phyloP scores from a whole-genome alignment of 2,329 filamentous ascomycete genomes.

The Penicillium expansum region DNA sequence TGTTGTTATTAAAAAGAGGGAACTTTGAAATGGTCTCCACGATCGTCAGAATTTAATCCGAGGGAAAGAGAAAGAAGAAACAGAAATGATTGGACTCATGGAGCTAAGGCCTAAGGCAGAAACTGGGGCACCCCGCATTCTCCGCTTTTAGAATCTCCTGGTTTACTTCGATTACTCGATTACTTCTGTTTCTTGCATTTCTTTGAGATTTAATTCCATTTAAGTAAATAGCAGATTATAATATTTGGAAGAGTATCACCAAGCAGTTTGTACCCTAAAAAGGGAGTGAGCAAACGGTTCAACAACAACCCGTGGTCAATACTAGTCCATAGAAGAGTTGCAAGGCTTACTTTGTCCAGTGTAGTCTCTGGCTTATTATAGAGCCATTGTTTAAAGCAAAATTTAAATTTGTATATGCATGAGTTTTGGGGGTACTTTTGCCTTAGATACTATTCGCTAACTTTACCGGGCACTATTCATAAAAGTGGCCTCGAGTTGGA shows the following conservation, averaged over 20 bases:
- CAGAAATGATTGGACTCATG: conserved; percentile 3
- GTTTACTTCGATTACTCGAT: background rate
- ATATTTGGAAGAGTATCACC: background rate
- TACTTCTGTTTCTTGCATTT: background rate
- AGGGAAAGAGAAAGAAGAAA: conserved; percentile 11
- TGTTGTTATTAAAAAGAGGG: background rate
- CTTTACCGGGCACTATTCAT: background rate
- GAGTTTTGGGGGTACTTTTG: background rate
- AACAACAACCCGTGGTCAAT: background rate
- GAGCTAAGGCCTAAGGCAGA: conserved; percentile 20
- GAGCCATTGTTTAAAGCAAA: background rate
- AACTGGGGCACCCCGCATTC: conserved; percentile 26
- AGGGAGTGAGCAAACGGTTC: background rate
- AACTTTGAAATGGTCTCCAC: background rate
- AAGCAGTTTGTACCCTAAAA: background rate
- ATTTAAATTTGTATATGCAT: background rate
- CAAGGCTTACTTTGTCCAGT: background rate
- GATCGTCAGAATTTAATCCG: conserved; percentile 13
- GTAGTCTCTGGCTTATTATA: background rate
- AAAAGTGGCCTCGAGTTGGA: background rate
- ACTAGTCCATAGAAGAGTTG: background rate
- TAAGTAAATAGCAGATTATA: no score
- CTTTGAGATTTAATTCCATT: background rate
- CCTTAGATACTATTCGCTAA: background rate
- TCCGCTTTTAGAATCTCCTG: conserved; percentile 13